These are phyloP conservation scores for Pluteus cervinus DNA, from an alignment of 768 basidiomycete species.

Conservation along the genomic window DNA sequence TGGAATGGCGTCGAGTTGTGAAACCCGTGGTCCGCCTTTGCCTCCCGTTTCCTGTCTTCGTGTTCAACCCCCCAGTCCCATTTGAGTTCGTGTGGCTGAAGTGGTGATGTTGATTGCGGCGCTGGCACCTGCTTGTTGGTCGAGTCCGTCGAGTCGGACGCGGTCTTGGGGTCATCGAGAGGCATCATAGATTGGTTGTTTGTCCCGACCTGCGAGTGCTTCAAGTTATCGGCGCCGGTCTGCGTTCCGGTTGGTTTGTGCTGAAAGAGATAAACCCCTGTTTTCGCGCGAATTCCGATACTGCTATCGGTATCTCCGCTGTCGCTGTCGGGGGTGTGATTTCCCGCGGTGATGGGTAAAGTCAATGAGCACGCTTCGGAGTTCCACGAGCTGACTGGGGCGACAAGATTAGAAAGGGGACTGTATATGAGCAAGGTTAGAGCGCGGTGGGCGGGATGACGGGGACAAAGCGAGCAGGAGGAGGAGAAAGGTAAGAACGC, in stretches of 20 bases:
- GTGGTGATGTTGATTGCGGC: conserved; percentile 7
- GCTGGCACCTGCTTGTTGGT: conserved; percentile 5
- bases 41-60: conserved; percentile 61
- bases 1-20: conserved; percentile 65
- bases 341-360: conserved; percentile 1
- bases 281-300: neutral
- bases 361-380: conserved; percentile 1
- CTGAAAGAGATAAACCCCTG: neutral
- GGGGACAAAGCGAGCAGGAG: too few species aligned
- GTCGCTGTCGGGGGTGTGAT: conserved; percentile 2
- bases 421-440: too few species aligned
- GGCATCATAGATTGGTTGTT: conserved; percentile 25
- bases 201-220: neutral
- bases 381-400: conserved; percentile 9
- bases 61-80: conserved; percentile 76
- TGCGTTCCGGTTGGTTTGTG: conserved; percentile 17
- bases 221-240: conserved; percentile 12
- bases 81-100: conserved; percentile 27
- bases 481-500: conserved; percentile 1
- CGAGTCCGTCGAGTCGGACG: conserved; percentile 10
- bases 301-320: neutral
- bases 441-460: too few species aligned
- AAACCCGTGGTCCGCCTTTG: conserved; percentile 52
- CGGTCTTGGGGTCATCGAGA: conserved; percentile 19
- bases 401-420: conserved; percentile 7